These are phyloP conservation scores for Marasmius sp. DNA, from an alignment of 1,284 basidiomycete genomes.

Conservation along the genomic window DNA sequence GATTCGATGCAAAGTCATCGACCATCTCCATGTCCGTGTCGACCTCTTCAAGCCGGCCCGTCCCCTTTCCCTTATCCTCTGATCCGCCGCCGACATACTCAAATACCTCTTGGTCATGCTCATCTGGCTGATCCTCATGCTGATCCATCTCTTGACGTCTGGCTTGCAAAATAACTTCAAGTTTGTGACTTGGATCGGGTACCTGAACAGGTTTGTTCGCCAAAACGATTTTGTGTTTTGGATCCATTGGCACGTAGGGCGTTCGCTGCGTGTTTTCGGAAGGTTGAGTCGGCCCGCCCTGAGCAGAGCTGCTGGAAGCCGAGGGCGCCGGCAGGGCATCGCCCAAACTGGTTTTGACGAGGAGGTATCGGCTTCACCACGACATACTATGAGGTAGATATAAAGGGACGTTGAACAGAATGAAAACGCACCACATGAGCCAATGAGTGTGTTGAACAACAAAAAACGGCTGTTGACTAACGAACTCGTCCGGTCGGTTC, in stretches of 20 bases:
- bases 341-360: conserved; percentile 40
- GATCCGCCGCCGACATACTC: conserved; percentile 10
- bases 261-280: conserved; percentile 18
- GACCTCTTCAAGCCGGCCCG: conserved; percentile 11
- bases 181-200: conserved; percentile 51
- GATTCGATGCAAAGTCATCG: not conserved
- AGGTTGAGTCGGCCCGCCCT: conserved; percentile 9
- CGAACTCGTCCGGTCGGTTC: conserved; percentile 52
- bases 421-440: conserved; percentile 56
- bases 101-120: conserved; percentile 49
- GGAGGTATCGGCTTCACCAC: conserved; percentile 53
- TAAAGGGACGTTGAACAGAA: not conserved
- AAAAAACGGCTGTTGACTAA: conserved; percentile 47
- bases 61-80: conserved; percentile 1
- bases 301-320: conserved; percentile 1
- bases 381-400: not conserved
- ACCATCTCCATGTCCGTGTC: conserved; percentile 16
- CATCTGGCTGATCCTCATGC: conserved; percentile 44
- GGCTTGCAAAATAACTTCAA: conserved; percentile 43
- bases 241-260: conserved; percentile 46
- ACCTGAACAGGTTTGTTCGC: conserved; percentile 39
- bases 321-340: not conserved
- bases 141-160: conserved; percentile 35
- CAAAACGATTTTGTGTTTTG: conserved; percentile 31
- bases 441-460: conserved; percentile 60